Conservation (phyloP, 1,284 basidiomycete genomes). For the Cryptococcus maquisensis region DNA sequence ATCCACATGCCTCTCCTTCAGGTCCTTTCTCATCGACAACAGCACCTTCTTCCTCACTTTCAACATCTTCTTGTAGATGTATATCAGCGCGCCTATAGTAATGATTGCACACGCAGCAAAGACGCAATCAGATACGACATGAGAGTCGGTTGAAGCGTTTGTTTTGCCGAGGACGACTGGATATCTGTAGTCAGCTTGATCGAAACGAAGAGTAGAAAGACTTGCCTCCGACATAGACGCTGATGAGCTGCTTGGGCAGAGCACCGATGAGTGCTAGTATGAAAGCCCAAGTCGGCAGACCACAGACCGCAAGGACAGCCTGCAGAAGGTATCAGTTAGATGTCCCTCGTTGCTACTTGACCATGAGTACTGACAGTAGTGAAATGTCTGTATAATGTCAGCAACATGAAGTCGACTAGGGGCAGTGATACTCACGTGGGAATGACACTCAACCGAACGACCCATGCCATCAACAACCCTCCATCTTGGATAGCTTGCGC, state of each 20-base stretch:
- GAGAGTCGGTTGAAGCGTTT: conserved; percentile 16
- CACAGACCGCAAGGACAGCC: conserved; percentile 39
- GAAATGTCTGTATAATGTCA: conserved; percentile 11
- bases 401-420: neutral
- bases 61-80: conserved; percentile 30
- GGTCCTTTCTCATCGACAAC: conserved; percentile 26
- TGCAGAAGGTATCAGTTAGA: conserved; percentile 11
- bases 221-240: conserved; percentile 30
- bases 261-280: conserved; percentile 39
- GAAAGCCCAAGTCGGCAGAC: conserved; percentile 38
- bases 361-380: conserved; percentile 9
- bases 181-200: neutral
- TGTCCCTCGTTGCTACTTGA: neutral
- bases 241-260: conserved; percentile 46
- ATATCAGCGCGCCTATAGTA: conserved; percentile 26
- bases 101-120: conserved; percentile 26
- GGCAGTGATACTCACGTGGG: conserved; percentile 25
- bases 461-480: conserved; percentile 41
- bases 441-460: conserved; percentile 39
- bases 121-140: conserved; percentile 26
- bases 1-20: conserved; percentile 13
- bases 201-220: neutral
- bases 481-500: conserved; percentile 40
- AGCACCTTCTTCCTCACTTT: conserved; percentile 27
- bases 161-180: conserved; percentile 17